A percentile compares a stretch with the other conserved stretches of the same genome.
These are phyloP conservation scores for Bolboschoenoplectus hybrid DNA, from an alignment of 202 grass and related monocot species.

Conservation along the genomic window DNA sequence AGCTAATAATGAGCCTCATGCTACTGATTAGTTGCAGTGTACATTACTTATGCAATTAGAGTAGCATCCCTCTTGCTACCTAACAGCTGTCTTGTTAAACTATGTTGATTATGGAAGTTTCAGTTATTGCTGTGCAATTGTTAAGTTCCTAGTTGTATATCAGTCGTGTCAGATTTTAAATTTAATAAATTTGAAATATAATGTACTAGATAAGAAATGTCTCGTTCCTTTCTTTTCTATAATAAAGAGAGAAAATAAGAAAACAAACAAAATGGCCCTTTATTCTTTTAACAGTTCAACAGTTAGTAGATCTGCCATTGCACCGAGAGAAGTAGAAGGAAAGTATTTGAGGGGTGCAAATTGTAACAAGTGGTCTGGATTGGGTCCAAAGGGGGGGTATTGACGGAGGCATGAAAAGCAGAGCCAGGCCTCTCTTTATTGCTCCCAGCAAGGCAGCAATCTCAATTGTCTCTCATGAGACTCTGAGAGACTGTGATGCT, in stretches of 20 bases:
- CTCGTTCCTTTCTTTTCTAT: too few relatives aligned
- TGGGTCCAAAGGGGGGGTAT: neutral
- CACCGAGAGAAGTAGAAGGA: too few relatives aligned
- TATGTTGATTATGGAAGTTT: neutral
- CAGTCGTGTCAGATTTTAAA: too few relatives aligned
- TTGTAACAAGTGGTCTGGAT: too few relatives aligned
- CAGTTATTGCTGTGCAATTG: neutral
- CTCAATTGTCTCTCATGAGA: neutral
- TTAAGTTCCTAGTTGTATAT: neutral
- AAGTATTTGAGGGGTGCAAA: too few relatives aligned
- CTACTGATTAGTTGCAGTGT: slow-evolving; percentile 21
- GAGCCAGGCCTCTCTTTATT: neutral
- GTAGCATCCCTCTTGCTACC: slow-evolving; percentile 17
- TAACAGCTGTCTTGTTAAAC: neutral
- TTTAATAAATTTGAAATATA: too few relatives aligned
- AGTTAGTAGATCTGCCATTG: too few relatives aligned
- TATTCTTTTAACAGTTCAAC: too few relatives aligned
- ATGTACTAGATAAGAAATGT: too few relatives aligned
- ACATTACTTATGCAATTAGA: slow-evolving; percentile 29
- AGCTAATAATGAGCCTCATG: slow-evolving; percentile 20
- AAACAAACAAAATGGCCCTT: too few relatives aligned
- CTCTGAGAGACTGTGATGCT: neutral
- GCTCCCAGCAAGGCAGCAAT: neutral
- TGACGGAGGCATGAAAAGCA: neutral
- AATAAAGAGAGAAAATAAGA: too few relatives aligned